A percentile compares a stretch with the other conserved stretches of the same genome.
Evolutionary conservation across 1,139 yeast species (phyloP).

Genomic region (Geotrichum fermentans): DNA sequence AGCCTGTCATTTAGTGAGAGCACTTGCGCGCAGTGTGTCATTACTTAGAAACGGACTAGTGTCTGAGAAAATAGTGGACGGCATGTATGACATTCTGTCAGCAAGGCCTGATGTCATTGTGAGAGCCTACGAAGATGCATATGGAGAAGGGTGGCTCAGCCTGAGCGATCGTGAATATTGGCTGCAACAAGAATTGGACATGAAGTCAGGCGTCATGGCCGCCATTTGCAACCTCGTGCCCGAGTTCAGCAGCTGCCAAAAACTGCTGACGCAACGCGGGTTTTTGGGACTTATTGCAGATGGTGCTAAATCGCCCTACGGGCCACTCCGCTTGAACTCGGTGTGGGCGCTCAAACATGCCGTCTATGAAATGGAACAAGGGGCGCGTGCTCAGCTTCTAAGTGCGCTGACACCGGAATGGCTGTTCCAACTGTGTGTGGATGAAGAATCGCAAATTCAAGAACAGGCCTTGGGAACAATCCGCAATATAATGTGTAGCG

Average conservation of each 20-base stretch:
- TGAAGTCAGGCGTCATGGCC: slow-evolving; percentile 60
- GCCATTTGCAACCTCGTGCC: slow-evolving; percentile 70
- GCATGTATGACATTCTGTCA: slow-evolving; percentile 43
- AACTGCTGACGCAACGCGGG: slow-evolving; percentile 52
- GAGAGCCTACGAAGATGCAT: slow-evolving; percentile 11
- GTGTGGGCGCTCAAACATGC: slow-evolving; percentile 56
- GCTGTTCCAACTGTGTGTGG: slow-evolving; percentile 49
- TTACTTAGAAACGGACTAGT: slow-evolving; percentile 64
- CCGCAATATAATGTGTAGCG: slow-evolving; percentile 66
- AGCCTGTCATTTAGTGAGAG: slow-evolving; percentile 57
- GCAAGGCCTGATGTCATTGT: slow-evolving; percentile 22
- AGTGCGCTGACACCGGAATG: slow-evolving; percentile 48
- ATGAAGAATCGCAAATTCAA: slow-evolving; percentile 50
- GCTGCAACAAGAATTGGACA: slow-evolving; percentile 40
- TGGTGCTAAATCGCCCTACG: slow-evolving; percentile 32
- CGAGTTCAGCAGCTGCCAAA: slow-evolving; percentile 72
- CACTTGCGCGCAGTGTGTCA: slow-evolving; percentile 70
- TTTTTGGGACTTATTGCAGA: slow-evolving; percentile 47
- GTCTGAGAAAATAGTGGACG: slow-evolving; percentile 50
- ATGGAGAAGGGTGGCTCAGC: slow-evolving; percentile 23
- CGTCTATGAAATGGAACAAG: slow-evolving; percentile 45
- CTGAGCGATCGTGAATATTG: slow-evolving; percentile 26
- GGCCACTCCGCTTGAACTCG: slow-evolving; percentile 45
- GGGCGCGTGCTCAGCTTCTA: slow-evolving; percentile 32
- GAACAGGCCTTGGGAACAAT: slow-evolving; percentile 68